Conservation (phyloP, 495 filamentous ascomycete genomes). For the Hypoxylon crocopeplum region DNA sequence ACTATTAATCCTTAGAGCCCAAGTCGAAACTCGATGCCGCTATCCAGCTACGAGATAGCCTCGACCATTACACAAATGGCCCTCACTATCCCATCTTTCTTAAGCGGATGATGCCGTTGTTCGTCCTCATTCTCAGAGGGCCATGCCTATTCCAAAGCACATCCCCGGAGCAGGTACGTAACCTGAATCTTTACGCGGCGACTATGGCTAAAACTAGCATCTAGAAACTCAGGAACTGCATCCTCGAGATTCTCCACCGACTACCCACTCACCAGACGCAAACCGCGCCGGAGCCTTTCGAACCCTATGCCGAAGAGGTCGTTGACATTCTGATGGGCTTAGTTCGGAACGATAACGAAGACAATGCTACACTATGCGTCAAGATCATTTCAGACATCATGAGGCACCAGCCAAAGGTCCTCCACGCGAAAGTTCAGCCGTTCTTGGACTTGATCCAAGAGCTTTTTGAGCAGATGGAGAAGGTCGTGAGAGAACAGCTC, state of each 20-base stretch:
- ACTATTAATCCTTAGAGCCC: conserved; percentile 60
- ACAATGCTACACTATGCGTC: conserved; percentile 96
- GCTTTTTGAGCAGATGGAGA: conserved; percentile 92
- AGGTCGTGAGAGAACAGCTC: conserved; percentile 91
- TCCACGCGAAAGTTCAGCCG: conserved; percentile 79
- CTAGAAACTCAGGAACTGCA: conserved; percentile 87
- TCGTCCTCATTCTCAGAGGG: conserved; percentile 82
- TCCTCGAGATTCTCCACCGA: conserved; percentile 93
- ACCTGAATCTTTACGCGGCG: conserved; percentile 2
- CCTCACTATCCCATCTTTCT: conserved; percentile 76
- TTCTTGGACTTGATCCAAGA: conserved; percentile 93
- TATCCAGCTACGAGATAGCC: conserved; percentile 80
- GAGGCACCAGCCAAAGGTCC: conserved; percentile 85
- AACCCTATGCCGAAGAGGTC: conserved; percentile 83
- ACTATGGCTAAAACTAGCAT: conserved; percentile 25
- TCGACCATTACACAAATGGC: conserved; percentile 69
- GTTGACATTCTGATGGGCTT: conserved; percentile 89
- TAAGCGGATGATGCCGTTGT: conserved; percentile 85
- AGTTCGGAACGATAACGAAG: conserved; percentile 92
- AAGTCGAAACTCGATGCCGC: conserved; percentile 79
- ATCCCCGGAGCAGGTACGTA: conserved; percentile 77
- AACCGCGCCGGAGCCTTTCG: conserved; percentile 74
- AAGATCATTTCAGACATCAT: conserved; percentile 97
- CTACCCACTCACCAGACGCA: conserved; percentile 72
- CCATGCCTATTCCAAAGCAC: conserved; percentile 90